Evolutionary conservation across 2,329 filamentous ascomycete species (phyloP).

Genomic region (Parasarocladium wereldwijsianum): DNA sequence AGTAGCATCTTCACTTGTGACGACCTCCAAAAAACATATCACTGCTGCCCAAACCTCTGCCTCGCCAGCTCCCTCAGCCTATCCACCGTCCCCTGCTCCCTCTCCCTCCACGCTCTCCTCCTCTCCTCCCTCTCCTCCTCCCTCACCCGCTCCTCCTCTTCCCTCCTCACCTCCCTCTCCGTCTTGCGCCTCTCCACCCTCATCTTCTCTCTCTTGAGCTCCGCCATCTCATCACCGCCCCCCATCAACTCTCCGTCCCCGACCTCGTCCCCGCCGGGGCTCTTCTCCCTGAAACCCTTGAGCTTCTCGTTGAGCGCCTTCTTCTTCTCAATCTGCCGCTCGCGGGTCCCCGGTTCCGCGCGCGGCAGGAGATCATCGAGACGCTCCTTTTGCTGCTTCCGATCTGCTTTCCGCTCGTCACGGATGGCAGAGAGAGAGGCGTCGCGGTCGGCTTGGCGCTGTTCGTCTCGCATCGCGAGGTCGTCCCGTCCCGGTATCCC

Average conservation of each 20-base stretch:
- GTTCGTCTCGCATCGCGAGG: constrained; percentile 44
- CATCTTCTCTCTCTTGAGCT: constrained; percentile 53
- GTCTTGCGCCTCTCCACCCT: constrained; percentile 60
- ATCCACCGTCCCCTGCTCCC: constrained; percentile 74
- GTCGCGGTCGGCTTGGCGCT: constrained; percentile 32
- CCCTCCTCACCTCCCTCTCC: constrained; percentile 67
- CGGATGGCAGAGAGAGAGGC: constrained; percentile 41
- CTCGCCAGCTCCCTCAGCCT: constrained; percentile 68
- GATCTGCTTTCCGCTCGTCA: constrained; percentile 47
- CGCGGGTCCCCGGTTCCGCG: constrained; percentile 68
- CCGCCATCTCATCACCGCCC: constrained; percentile 46
- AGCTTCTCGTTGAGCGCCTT: constrained; percentile 58
- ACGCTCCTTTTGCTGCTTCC: constrained; percentile 50
- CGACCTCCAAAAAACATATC: too few relatives aligned
- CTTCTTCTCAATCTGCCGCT: constrained; percentile 78
- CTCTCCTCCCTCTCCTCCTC: constrained; percentile 69
- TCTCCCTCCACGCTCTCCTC: constrained; percentile 51
- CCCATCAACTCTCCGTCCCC: constrained; percentile 70
- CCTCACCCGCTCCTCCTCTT: constrained; percentile 64
- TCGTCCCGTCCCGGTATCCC: constrained; percentile 61
- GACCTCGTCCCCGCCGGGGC: constrained; percentile 37
- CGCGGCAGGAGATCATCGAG: constrained; percentile 73
- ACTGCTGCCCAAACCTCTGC: constrained; percentile 57
- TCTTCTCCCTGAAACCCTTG: constrained; percentile 55
- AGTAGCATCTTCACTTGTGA: too few relatives aligned